Evolutionary conservation across 768 basidiomycete genomes (phyloP).

Genomic region (Leccinum obscurum): DNA sequence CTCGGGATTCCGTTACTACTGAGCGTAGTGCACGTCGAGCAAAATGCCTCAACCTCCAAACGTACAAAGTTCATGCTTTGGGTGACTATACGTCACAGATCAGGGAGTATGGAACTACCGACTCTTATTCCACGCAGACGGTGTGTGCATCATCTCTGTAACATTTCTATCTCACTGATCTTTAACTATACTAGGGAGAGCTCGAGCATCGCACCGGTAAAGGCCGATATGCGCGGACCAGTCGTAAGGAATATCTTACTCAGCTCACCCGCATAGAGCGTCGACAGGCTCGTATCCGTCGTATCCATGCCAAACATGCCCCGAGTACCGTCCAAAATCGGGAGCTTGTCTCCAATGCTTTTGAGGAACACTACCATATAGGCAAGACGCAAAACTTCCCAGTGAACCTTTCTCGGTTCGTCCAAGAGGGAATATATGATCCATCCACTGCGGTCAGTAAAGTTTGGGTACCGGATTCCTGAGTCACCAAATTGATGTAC

Average conservation of each 20-base stretch:
- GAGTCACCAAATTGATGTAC: background rate
- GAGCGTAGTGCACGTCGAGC: background rate
- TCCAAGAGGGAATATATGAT: background rate
- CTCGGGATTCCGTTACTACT: background rate
- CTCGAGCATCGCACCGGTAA: background rate
- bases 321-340: background rate
- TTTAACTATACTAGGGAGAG: background rate
- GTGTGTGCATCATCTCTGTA: background rate
- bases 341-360: background rate
- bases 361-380: background rate
- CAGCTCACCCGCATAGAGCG: background rate
- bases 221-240: background rate
- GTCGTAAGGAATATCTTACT: background rate
- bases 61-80: background rate
- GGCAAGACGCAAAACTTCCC: background rate
- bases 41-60: background rate
- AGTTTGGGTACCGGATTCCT: background rate
- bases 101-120: background rate
- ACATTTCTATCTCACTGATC: background rate
- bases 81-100: background rate
- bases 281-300: background rate
- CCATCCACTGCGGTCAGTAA: background rate
- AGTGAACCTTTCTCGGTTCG: background rate
- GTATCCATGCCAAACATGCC: background rate
- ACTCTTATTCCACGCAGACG: background rate